A percentile compares a stretch with the other conserved stretches of the same genome.
Conservation (phyloP, 805 yeast species). For the Pichia rugopelliculosa region DNA sequence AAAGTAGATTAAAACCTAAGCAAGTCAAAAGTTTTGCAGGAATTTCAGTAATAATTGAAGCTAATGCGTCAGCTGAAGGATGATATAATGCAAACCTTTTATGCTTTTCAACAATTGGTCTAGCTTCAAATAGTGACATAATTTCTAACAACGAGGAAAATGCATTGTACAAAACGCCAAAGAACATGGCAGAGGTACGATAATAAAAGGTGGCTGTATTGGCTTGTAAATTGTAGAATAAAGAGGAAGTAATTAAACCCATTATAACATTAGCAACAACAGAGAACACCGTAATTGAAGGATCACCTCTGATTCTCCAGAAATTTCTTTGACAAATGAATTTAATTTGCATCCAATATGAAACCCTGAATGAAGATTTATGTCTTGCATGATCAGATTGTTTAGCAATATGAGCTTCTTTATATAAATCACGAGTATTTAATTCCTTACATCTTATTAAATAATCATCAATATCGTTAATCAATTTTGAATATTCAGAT, state of each 20-base stretch:
- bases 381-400: conserved; percentile 34
- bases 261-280: conserved; percentile 45
- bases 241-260: conserved; percentile 54
- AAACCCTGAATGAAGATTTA: conserved; percentile 33
- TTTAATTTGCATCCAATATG: conserved; percentile 42
- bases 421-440: conserved; percentile 23
- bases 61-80: conserved; percentile 59
- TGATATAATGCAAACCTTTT: conserved; percentile 56
- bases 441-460: too few species aligned
- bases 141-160: conserved; percentile 58
- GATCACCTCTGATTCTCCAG: conserved; percentile 49
- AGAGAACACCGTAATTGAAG: conserved; percentile 43
- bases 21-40: conserved; percentile 49
- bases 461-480: conserved; percentile 31
- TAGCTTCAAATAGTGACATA: conserved; percentile 48
- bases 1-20: too few species aligned
- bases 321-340: conserved; percentile 48
- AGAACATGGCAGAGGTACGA: conserved; percentile 58
- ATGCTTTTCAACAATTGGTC: conserved; percentile 59
- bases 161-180: conserved; percentile 51
- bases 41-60: conserved; percentile 47
- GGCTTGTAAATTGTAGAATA: conserved; percentile 20
- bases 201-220: conserved; percentile 27
- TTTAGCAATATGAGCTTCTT: too few species aligned
- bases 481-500: conserved; percentile 39